Evolutionary conservation across 805 yeast genomes (phyloP).

Genomic region (Lipomyces mesembrius): DNA sequence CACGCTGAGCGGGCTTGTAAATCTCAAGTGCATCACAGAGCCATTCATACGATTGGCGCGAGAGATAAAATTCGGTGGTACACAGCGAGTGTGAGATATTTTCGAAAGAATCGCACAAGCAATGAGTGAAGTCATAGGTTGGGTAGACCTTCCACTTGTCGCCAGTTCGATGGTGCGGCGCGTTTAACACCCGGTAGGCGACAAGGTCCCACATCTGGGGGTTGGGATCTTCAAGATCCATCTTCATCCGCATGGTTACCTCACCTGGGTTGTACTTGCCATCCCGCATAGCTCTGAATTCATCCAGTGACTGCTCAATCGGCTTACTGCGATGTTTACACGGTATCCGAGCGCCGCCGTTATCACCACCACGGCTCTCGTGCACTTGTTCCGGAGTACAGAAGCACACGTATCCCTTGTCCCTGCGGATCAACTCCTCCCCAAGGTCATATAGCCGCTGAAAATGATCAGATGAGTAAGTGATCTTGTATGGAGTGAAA

Average conservation of each 20-base stretch:
- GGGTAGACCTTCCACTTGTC: slow-evolving; percentile 97
- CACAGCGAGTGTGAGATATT: slow-evolving; percentile 95
- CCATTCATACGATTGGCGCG: slow-evolving; percentile 98
- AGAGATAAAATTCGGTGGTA: slow-evolving; percentile 90
- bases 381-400: slow-evolving; percentile 91
- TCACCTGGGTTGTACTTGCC: slow-evolving; percentile 88
- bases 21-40: slow-evolving; percentile 93
- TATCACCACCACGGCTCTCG: slow-evolving; percentile 84
- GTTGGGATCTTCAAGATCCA: slow-evolving; percentile 83
- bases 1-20: slow-evolving; percentile 98
- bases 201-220: slow-evolving; percentile 99
- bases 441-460: slow-evolving; percentile 88
- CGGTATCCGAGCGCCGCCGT: slow-evolving; percentile 86
- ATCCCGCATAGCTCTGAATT: slow-evolving; percentile 89
- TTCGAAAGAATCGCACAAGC: slow-evolving; percentile 96
- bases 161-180: slow-evolving; percentile 96
- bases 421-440: slow-evolving; percentile 71
- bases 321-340: slow-evolving; percentile 76
- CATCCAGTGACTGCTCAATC: slow-evolving; percentile 72
- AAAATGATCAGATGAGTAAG: slow-evolving; percentile 95
- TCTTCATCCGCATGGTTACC: slow-evolving; percentile 96
- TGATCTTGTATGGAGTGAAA: slow-evolving; percentile 88
- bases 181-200: slow-evolving; percentile 91
- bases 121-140: slow-evolving; percentile 98
- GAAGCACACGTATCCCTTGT: slow-evolving; percentile 88